Conservation (phyloP, 352 stramenopile genomes). For the Detonula confervacea region DNA sequence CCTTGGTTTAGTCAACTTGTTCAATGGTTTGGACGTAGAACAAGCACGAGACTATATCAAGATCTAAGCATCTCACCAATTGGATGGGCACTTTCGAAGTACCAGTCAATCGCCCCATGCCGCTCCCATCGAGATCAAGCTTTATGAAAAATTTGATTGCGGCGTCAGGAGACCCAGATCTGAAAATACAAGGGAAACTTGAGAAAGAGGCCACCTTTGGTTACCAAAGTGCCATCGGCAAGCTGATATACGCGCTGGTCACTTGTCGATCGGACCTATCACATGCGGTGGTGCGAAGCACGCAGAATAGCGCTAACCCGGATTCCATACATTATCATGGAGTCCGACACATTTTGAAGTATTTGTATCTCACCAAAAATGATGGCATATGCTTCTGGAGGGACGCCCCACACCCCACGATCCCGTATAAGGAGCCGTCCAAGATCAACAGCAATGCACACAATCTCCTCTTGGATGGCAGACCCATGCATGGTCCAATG, state of each 20-base stretch:
- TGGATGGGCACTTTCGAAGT: not conserved
- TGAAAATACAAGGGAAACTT: conserved; percentile 21
- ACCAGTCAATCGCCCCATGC: not conserved
- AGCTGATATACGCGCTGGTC: conserved; percentile 53
- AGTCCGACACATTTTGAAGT: conserved; percentile 6
- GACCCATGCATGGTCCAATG: not conserved
- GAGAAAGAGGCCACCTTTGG: conserved; percentile 20
- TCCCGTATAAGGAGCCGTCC: not conserved
- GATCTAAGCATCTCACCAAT: conserved; percentile 1
- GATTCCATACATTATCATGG: not conserved
- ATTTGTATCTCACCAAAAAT: conserved; percentile 3
- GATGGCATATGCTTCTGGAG: conserved; percentile 7
- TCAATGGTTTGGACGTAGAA: conserved; percentile 52
- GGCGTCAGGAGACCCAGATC: not conserved
- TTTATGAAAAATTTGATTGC: not conserved
- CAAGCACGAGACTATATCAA: conserved; percentile 46
- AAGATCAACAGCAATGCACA: not conserved
- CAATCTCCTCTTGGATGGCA: not conserved
- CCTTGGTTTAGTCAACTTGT: conserved; percentile 23
- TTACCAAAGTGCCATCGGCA: conserved; percentile 39
- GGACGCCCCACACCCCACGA: too few species aligned
- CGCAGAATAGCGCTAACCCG: conserved; percentile 13
- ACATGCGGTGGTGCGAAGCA: not conserved
- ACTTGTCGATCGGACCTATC: conserved; percentile 24
- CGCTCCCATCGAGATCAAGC: not conserved